A percentile compares a stretch with the other conserved stretches of the same genome.
phyloP scores from a whole-genome alignment of 306 rosid genomes.

The Acacia acuminata region DNA sequence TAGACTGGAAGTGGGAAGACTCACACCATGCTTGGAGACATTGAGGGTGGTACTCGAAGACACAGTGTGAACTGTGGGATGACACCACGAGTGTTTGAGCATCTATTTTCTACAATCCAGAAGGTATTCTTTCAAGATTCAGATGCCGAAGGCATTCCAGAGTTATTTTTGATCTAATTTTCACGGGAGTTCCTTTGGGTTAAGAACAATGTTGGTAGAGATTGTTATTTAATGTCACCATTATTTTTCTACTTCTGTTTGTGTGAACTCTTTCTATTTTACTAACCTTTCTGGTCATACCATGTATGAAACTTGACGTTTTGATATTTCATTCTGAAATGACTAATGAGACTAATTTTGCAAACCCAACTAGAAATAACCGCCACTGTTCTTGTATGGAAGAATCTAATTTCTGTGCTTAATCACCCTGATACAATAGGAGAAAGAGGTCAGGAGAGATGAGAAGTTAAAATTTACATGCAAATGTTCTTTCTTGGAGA shows the following conservation, averaged over 20 bases:
- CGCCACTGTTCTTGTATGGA: neutral
- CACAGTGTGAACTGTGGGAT: slow-evolving; percentile 98
- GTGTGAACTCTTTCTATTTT: neutral
- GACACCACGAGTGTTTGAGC: slow-evolving; percentile 97
- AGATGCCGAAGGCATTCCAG: neutral
- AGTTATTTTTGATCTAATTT: neutral
- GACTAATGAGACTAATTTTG: slow-evolving; percentile 1
- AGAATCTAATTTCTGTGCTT: slow-evolving; percentile 20
- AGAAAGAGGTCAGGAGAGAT: slow-evolving; percentile 85
- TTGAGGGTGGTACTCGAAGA: slow-evolving; percentile 95
- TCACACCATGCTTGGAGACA: slow-evolving; percentile 99
- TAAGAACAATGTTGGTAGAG: slow-evolving; percentile 13
- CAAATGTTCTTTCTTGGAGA: slow-evolving; percentile 93
- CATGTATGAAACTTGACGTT: slow-evolving; percentile 8
- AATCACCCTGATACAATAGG: slow-evolving; percentile 50
- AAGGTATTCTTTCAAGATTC: slow-evolving; percentile 55
- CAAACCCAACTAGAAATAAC: neutral
- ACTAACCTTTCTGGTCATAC: neutral
- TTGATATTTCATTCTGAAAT: neutral
- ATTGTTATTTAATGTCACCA: neutral
- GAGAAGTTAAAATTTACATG: slow-evolving; percentile 84
- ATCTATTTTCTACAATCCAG: slow-evolving; percentile 86
- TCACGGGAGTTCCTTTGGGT: neutral
- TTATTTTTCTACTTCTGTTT: slow-evolving; percentile 11
- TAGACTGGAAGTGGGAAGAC: slow-evolving; percentile 99